phyloP scores from a whole-genome alignment of 2,329 filamentous ascomycete species.

The Xylariales sp. region DNA sequence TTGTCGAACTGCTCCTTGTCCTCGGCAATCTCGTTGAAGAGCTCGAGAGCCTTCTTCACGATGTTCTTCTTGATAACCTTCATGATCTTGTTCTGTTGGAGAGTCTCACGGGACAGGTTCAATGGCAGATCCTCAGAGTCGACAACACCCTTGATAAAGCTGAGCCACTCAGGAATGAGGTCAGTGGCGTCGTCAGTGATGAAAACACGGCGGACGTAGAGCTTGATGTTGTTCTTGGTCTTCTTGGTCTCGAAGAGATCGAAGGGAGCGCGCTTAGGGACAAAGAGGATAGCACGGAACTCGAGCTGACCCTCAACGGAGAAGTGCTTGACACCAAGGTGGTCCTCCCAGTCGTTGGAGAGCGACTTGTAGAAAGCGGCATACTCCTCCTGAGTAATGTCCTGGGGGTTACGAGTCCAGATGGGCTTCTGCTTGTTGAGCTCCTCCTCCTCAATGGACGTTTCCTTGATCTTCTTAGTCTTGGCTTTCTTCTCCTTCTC shows the following conservation, averaged over 20 bases:
- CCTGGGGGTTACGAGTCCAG: constrained; percentile 97
- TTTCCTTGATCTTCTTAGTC: constrained; percentile 99
- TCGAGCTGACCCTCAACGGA: constrained; percentile 99
- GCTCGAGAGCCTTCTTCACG: constrained; percentile 99
- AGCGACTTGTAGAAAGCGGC: constrained; percentile 99
- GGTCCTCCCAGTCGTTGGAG: constrained; percentile 99
- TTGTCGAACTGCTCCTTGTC: constrained; percentile 99
- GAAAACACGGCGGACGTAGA: constrained; percentile 99
- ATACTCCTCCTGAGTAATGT: constrained; percentile 97
- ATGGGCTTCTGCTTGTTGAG: constrained; percentile 99
- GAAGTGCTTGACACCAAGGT: constrained; percentile 99
- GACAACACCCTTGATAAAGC: constrained; percentile 99
- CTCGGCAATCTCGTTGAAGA: constrained; percentile 98
- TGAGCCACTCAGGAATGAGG: constrained; percentile 98
- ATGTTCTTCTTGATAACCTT: constrained; percentile 99
- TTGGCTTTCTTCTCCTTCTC: constrained; percentile 92
- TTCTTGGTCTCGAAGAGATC: constrained; percentile 99
- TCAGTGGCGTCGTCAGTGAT: constrained; percentile 99
- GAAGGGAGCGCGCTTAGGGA: constrained; percentile 99
- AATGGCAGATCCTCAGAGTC: constrained; percentile 99
- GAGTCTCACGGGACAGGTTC: constrained; percentile 99
- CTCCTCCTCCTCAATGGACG: constrained; percentile 98
- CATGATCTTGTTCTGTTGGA: constrained; percentile 99
- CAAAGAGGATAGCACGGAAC: constrained; percentile 99
- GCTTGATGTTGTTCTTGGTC: constrained; percentile 99